phyloP scores from a whole-genome alignment of 1,284 basidiomycete genomes.

The Sporisorium exsertum region DNA sequence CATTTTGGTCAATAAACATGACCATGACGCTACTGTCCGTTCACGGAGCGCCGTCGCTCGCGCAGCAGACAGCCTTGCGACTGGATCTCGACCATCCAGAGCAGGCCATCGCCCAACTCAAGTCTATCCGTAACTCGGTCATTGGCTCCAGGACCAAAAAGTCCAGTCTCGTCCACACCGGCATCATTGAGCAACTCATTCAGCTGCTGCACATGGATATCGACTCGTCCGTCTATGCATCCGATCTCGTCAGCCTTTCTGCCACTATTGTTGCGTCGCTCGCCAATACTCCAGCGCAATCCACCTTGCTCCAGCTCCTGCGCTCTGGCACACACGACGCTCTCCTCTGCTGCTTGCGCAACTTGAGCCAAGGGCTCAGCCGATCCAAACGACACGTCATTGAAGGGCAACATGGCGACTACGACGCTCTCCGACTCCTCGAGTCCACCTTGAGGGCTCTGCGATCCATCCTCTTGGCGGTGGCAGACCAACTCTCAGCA shows the following conservation, averaged over 20 bases:
- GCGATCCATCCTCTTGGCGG: constrained; percentile 54
- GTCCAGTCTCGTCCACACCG: constrained; percentile 43
- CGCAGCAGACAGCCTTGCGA: constrained; percentile 8
- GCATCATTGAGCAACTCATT: constrained; percentile 43
- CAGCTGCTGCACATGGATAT: constrained; percentile 42
- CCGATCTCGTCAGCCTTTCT: constrained; percentile 42
- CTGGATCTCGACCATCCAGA: constrained; percentile 42
- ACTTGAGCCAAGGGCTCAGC: constrained; percentile 20
- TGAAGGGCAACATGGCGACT: constrained; percentile 3
- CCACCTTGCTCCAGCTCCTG: constrained; percentile 46
- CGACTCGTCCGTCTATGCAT: constrained; percentile 21
- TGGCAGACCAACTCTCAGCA: constrained; percentile 59
- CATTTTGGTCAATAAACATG: constrained; percentile 1
- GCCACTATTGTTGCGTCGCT: constrained; percentile 51
- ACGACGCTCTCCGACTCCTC: constrained; percentile 35
- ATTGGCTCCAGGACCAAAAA: constrained; percentile 54
- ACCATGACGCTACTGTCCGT: constrained; percentile 29
- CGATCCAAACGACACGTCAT: constrained; percentile 27
- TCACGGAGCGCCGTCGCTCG: constrained; percentile 5
- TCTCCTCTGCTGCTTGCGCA: constrained; percentile 38
- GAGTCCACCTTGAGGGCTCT: constrained; percentile 56
- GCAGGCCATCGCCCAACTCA: constrained; percentile 40
- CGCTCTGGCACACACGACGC: constrained; percentile 42
- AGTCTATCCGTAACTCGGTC: constrained; percentile 49
- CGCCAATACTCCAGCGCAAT: constrained; percentile 46